These are phyloP conservation scores for Botrytis hyacinthi DNA, from an alignment of 2,329 filamentous ascomycete genomes.

Conservation along the genomic window DNA sequence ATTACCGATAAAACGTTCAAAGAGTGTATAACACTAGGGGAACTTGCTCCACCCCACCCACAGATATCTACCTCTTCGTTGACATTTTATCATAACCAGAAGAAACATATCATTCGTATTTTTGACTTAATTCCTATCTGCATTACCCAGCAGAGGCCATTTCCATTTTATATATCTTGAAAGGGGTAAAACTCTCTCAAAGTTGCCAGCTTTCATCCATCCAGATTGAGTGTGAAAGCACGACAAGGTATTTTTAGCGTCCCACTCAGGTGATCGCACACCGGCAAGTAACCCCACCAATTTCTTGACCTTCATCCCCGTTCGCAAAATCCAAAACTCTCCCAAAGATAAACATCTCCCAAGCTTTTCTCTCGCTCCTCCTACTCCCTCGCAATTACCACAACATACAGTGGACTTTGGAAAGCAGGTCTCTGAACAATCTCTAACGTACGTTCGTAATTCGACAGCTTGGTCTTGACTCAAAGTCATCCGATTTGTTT, in stretches of 20 bases:
- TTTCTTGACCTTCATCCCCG: constrained; percentile 17
- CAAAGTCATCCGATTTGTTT: constrained; percentile 1
- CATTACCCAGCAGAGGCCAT: no score
- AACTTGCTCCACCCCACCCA: background rate
- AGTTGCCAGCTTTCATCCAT: constrained; percentile 12
- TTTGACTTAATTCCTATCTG: no score
- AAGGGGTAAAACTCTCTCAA: constrained; percentile 9
- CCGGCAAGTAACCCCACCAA: constrained; percentile 25
- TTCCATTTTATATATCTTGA: background rate
- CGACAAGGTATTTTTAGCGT: constrained; percentile 15
- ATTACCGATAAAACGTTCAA: background rate
- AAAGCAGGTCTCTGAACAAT: constrained; percentile 8
- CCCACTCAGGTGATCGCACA: constrained; percentile 23
- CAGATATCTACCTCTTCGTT: background rate
- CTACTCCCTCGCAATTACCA: constrained; percentile 17
- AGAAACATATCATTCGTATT: background rate
- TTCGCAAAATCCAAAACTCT: constrained; percentile 23
- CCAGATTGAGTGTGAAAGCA: constrained; percentile 7
- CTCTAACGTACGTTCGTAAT: constrained; percentile 1
- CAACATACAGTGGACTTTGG: constrained; percentile 1
- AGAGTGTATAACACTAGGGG: background rate
- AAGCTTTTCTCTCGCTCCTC: constrained; percentile 13
- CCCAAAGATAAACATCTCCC: constrained; percentile 26
- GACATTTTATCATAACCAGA: background rate
- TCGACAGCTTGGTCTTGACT: background rate